These are phyloP conservation scores for Aspergillus unguis DNA, from an alignment of 2,329 filamentous ascomycete genomes.

Conservation along the genomic window DNA sequence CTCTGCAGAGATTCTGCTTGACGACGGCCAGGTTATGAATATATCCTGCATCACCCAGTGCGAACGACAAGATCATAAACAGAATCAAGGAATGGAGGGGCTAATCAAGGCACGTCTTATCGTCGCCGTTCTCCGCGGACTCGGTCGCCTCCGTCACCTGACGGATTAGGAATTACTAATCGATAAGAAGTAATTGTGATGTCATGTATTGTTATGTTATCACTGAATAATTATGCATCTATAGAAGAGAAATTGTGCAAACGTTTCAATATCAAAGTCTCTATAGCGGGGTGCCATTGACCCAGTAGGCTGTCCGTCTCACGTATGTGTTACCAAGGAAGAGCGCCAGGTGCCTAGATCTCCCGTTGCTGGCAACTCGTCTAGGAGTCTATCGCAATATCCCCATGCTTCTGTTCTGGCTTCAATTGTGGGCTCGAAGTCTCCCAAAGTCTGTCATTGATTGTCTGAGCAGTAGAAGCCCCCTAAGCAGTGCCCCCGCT, in stretches of 20 bases:
- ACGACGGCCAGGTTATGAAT: slow-evolving; percentile 2
- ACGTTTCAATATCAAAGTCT: no score
- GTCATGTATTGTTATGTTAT: not conserved
- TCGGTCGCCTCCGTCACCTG: slow-evolving; percentile 7
- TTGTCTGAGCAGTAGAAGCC: slow-evolving; percentile 8
- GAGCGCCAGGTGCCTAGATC: slow-evolving; percentile 21
- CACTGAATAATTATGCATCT: not conserved
- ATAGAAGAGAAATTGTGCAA: not conserved
- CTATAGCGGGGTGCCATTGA: not conserved
- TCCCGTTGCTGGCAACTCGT: slow-evolving; percentile 12
- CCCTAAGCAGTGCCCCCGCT: not conserved
- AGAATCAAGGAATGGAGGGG: not conserved
- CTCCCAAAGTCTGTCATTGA: slow-evolving; percentile 2
- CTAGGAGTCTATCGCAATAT: not conserved
- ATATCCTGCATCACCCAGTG: slow-evolving; percentile 8
- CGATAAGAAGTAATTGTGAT: not conserved
- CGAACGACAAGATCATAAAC: not conserved
- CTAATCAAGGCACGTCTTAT: slow-evolving; percentile 1
- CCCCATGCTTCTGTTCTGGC: slow-evolving; percentile 2
- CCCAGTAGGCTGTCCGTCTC: slow-evolving; percentile 18
- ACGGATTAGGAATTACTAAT: slow-evolving; percentile 1
- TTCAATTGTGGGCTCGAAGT: not conserved
- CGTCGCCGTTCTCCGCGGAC: slow-evolving; percentile 5
- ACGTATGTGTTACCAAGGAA: slow-evolving; percentile 23
- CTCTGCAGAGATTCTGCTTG: slow-evolving; percentile 11